phyloP scores from a whole-genome alignment of 441 rosid genomes.

The Metrosideros polymorpha region DNA sequence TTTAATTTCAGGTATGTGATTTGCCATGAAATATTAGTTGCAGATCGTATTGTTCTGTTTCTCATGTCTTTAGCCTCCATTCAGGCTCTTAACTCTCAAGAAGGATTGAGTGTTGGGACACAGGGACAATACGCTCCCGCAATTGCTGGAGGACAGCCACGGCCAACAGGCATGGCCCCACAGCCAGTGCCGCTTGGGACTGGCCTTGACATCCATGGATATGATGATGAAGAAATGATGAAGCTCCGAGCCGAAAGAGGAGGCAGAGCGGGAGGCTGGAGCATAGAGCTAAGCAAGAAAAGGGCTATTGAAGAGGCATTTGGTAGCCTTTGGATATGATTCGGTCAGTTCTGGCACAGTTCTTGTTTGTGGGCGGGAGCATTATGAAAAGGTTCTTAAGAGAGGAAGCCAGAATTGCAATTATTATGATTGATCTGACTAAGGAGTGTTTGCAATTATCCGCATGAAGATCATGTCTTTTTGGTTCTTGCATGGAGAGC shows the following conservation, averaged over 20 bases:
- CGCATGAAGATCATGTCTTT: not conserved
- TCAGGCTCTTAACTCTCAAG: conserved; percentile 18
- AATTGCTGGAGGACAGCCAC: conserved; percentile 66
- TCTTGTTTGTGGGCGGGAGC: not conserved
- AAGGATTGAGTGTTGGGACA: conserved; percentile 21
- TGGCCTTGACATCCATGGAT: conserved; percentile 44
- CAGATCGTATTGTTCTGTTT: not conserved
- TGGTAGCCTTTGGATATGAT: conserved; percentile 71
- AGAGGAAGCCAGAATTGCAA: not conserved
- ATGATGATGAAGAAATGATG: conserved; percentile 66
- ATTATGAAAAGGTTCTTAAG: not conserved
- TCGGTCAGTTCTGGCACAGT: not conserved
- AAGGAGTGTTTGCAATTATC: not conserved
- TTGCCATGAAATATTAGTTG: not conserved
- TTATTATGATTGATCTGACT: not conserved
- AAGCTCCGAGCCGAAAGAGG: conserved; percentile 75
- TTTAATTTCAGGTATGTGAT: not conserved
- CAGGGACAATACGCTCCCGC: conserved; percentile 61
- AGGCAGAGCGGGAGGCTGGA: conserved; percentile 80
- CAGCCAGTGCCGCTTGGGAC: conserved; percentile 63
- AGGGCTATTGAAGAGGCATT: conserved; percentile 85
- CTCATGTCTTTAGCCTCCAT: not conserved
- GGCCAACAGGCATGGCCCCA: conserved; percentile 61
- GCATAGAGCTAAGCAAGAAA: conserved; percentile 60
- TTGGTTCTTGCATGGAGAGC: not conserved